These are phyloP conservation scores for Schizosaccharomyces pombe DNA, from an alignment of 805 yeast species.

Conservation along the genomic window DNA sequence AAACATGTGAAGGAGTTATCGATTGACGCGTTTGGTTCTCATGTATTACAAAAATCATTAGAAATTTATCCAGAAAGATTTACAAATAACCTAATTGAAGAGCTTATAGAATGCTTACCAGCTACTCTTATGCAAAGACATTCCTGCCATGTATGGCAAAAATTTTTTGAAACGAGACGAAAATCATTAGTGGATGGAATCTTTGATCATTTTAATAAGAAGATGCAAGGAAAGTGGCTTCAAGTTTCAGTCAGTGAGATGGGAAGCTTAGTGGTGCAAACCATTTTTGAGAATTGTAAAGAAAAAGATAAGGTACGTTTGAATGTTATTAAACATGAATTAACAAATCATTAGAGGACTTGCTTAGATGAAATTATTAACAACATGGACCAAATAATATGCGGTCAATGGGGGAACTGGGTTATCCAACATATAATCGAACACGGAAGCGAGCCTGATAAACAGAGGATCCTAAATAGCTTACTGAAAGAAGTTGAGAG, in stretches of 20 bases:
- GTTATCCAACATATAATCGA: constrained; percentile 19
- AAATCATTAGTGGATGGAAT: constrained; percentile 12
- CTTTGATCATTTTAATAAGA: constrained; percentile 14
- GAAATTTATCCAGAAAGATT: constrained; percentile 15
- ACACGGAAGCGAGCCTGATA: constrained; percentile 13
- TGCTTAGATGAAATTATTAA: constrained; percentile 16
- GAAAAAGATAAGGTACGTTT: constrained; percentile 12
- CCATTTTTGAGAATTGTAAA: constrained; percentile 18
- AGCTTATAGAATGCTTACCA: constrained; percentile 15
- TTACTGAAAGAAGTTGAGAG: constrained; percentile 12
- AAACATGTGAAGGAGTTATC: not conserved
- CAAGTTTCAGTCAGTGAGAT: constrained; percentile 17
- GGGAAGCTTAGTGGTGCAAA: constrained; percentile 19
- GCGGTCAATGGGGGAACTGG: constrained; percentile 20
- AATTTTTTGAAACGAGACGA: constrained; percentile 19
- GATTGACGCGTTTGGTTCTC: constrained; percentile 15
- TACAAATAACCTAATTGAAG: constrained; percentile 16
- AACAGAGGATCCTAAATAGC: constrained; percentile 11
- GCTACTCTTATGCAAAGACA: constrained; percentile 18
- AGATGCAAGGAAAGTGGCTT: constrained; percentile 16
- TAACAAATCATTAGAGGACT: constrained; percentile 6
- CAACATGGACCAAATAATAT: constrained; percentile 13
- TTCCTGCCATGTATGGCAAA: constrained; percentile 25
- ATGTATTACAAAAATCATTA: constrained; percentile 21
- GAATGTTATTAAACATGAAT: not conserved